These are phyloP conservation scores for Achaetomium macrosporum DNA, from an alignment of 2,329 filamentous ascomycete species.

Conservation along the genomic window DNA sequence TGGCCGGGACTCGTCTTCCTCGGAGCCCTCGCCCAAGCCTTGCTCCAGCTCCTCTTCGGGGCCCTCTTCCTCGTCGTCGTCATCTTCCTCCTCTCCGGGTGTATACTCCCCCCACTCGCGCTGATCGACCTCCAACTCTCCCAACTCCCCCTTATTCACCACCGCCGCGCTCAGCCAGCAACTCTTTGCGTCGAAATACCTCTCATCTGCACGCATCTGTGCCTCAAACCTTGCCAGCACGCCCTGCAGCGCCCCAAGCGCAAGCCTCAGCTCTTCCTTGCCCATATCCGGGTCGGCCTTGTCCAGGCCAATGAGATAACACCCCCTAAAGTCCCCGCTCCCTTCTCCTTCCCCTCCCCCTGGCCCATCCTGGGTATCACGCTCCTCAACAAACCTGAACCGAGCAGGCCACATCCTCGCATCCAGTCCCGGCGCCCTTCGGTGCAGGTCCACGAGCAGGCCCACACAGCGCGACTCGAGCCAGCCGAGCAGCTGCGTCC, in stretches of 20 bases:
- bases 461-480: conserved; percentile 55
- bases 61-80: conserved; percentile 31
- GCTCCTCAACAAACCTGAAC: conserved; percentile 49
- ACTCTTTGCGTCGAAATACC: conserved; percentile 43
- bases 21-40: conserved; percentile 13
- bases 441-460: conserved; percentile 54
- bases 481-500: conserved; percentile 55
- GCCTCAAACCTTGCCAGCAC: conserved; percentile 44
- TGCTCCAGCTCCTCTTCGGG: conserved; percentile 26
- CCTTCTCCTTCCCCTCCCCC: conserved; percentile 23
- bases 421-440: conserved; percentile 44
- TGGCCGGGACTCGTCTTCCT: not conserved
- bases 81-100: conserved; percentile 33
- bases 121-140: conserved; percentile 40
- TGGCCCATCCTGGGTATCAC: conserved; percentile 16
- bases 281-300: conserved; percentile 25
- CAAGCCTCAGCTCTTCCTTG: conserved; percentile 38
- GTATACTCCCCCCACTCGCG: conserved; percentile 46
- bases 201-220: conserved; percentile 40
- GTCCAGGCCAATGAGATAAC: conserved; percentile 56
- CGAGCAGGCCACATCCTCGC: conserved; percentile 58
- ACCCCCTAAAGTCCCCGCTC: conserved; percentile 52
- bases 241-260: conserved; percentile 39
- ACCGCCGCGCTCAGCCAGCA: conserved; percentile 45
- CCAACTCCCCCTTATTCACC: conserved; percentile 34